These are phyloP conservation scores for Tilletia caries DNA, from an alignment of 1,284 basidiomycete species.

Conservation along the genomic window DNA sequence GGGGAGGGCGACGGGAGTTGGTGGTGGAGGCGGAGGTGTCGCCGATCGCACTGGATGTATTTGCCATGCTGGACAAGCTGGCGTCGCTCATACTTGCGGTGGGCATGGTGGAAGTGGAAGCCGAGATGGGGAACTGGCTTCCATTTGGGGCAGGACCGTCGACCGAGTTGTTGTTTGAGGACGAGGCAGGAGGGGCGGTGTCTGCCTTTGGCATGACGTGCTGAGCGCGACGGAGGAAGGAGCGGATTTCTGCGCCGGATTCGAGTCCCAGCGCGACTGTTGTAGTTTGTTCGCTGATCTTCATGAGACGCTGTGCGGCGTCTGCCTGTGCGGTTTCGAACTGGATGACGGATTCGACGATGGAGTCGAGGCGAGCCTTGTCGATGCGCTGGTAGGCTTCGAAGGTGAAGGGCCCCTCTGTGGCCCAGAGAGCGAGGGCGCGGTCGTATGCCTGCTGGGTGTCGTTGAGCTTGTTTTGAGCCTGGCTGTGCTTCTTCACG, in stretches of 20 bases:
- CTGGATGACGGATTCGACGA: constrained; percentile 44
- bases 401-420: constrained; percentile 39
- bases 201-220: constrained; percentile 31
- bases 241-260: constrained; percentile 42
- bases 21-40: constrained; percentile 13
- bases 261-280: constrained; percentile 41
- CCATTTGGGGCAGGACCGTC: constrained; percentile 1
- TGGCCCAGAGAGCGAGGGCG: constrained; percentile 39
- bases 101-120: background rate
- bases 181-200: background rate
- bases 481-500: constrained; percentile 37
- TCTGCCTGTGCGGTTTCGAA: constrained; percentile 46
- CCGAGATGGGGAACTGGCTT: background rate
- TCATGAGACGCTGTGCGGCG: constrained; percentile 39
- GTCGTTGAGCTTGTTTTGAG: constrained; percentile 35
- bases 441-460: constrained; percentile 37
- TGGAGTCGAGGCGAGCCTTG: constrained; percentile 37
- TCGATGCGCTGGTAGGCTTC: constrained; percentile 47
- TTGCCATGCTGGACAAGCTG: background rate
- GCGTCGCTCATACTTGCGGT: background rate
- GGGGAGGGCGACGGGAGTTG: constrained; percentile 6
- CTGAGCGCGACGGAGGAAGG: constrained; percentile 22
- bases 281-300: constrained; percentile 42
- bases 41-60: background rate
- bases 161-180: background rate